Evolutionary conservation across 2,329 filamentous ascomycete species (phyloP).

Genomic region (Rhynchosporium agropyri): DNA sequence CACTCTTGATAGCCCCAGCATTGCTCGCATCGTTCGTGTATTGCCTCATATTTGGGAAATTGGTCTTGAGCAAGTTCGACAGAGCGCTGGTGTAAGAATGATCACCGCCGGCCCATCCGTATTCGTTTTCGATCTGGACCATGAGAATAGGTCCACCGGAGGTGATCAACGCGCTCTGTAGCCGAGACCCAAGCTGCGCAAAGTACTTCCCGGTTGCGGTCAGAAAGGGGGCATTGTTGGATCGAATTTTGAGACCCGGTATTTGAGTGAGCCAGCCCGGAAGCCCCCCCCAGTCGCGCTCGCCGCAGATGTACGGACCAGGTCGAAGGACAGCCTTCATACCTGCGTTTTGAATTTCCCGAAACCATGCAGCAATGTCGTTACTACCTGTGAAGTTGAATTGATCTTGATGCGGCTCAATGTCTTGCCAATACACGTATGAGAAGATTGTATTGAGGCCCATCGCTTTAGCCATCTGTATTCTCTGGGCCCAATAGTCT

Average conservation of each 20-base stretch:
- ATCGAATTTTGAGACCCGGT: slow-evolving; percentile 46
- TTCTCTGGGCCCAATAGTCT: slow-evolving; percentile 51
- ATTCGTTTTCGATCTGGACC: slow-evolving; percentile 56
- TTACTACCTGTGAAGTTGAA: slow-evolving; percentile 48
- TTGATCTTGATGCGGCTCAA: slow-evolving; percentile 47
- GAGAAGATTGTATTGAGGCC: slow-evolving; percentile 54
- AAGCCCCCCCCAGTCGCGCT: slow-evolving; percentile 50
- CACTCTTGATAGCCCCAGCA: slow-evolving; percentile 48
- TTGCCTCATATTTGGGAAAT: slow-evolving; percentile 47
- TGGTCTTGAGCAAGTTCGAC: slow-evolving; percentile 46
- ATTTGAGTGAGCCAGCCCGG: slow-evolving; percentile 48
- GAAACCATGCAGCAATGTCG: slow-evolving; percentile 53
- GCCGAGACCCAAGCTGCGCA: slow-evolving; percentile 47
- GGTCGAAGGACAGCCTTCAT: slow-evolving; percentile 52
- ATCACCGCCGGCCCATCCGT: slow-evolving; percentile 52
- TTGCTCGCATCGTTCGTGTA: slow-evolving; percentile 55
- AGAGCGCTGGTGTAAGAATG: slow-evolving; percentile 49
- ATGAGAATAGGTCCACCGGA: slow-evolving; percentile 52
- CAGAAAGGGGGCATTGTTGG: slow-evolving; percentile 47
- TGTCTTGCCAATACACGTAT: slow-evolving; percentile 55
- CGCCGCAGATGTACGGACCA: slow-evolving; percentile 53
- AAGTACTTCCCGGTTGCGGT: slow-evolving; percentile 51
- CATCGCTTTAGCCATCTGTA: slow-evolving; percentile 50
- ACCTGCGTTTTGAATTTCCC: slow-evolving; percentile 50
- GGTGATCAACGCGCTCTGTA: slow-evolving; percentile 50